Evolutionary conservation across 768 basidiomycete species (phyloP).

Genomic region (Calocera cornea): DNA sequence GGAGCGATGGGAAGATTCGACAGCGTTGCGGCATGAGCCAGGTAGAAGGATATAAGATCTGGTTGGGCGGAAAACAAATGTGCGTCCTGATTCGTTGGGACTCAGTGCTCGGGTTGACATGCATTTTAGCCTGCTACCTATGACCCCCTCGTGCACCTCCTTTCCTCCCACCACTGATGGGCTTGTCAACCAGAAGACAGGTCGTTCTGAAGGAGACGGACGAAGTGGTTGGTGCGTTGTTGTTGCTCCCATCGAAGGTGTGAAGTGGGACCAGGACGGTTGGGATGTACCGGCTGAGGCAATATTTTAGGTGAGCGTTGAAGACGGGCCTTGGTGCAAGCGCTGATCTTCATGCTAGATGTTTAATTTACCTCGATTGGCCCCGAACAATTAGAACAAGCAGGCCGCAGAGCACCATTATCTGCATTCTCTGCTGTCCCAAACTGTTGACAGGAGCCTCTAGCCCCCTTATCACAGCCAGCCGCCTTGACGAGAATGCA

Average conservation of each 20-base stretch:
- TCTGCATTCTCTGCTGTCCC: no score
- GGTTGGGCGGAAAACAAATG: no score
- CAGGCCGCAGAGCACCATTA: no score
- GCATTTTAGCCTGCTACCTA: no score
- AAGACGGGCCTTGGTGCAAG: background rate
- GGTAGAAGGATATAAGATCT: no score
- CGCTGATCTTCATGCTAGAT: slow-evolving; percentile 9
- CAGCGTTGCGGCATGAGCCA: no score
- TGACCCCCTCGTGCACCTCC: slow-evolving; percentile 42
- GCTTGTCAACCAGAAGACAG: slow-evolving; percentile 58
- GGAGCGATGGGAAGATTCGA: no score
- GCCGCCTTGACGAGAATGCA: no score
- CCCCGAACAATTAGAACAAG: background rate
- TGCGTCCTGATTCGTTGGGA: no score
- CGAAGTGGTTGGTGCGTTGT: slow-evolving; percentile 52
- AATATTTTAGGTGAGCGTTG: slow-evolving; percentile 43
- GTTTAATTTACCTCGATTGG: slow-evolving; percentile 18
- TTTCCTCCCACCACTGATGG: slow-evolving; percentile 43
- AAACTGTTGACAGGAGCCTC: no score
- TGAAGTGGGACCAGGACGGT: slow-evolving; percentile 26
- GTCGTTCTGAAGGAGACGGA: slow-evolving; percentile 48
- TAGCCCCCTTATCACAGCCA: no score
- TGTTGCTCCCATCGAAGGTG: slow-evolving; percentile 42
- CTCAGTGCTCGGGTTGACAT: no score
- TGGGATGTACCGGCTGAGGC: slow-evolving; percentile 53